phyloP scores from a whole-genome alignment of 2,329 filamentous ascomycete species.

The Colletotrichum karsti region DNA sequence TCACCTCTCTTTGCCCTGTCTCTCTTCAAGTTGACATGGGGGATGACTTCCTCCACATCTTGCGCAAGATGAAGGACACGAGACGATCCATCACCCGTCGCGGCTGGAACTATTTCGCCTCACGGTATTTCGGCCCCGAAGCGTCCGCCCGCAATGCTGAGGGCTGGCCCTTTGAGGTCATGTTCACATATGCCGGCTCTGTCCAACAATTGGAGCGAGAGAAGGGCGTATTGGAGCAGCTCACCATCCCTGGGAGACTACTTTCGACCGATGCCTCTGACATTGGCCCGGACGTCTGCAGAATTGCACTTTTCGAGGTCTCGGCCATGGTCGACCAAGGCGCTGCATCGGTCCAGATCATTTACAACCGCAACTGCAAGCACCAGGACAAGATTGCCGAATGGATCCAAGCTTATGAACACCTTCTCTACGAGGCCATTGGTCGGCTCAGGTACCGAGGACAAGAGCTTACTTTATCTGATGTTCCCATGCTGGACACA shows the following conservation, averaged over 20 bases:
- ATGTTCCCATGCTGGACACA: conserved; percentile 57
- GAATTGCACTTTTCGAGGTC: conserved; percentile 60
- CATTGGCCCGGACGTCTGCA: conserved; percentile 53
- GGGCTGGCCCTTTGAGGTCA: conserved; percentile 63
- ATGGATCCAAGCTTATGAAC: conserved; percentile 59
- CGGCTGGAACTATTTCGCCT: conserved; percentile 59
- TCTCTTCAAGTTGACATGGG: conserved; percentile 48
- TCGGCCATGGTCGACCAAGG: conserved; percentile 56
- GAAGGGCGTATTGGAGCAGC: conserved; percentile 58
- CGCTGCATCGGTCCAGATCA: conserved; percentile 52
- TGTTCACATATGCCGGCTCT: conserved; percentile 65
- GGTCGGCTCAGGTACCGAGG: conserved; percentile 48
- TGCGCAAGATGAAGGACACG: conserved; percentile 63
- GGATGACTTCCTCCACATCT: conserved; percentile 58
- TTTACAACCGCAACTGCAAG: conserved; percentile 51
- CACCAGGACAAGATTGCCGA: conserved; percentile 51
- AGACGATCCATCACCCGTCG: conserved; percentile 53
- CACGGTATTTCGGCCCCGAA: conserved; percentile 48
- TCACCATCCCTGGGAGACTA: conserved; percentile 48
- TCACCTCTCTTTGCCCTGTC: conserved; percentile 64
- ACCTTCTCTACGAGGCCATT: conserved; percentile 53
- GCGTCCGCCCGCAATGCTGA: conserved; percentile 39
- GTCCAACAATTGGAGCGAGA: conserved; percentile 56
- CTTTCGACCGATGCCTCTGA: conserved; percentile 50
- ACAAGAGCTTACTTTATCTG: conserved; percentile 58